Evolutionary conservation across 345 rosid species (phyloP).

Genomic region (Pistacia atlantica): DNA sequence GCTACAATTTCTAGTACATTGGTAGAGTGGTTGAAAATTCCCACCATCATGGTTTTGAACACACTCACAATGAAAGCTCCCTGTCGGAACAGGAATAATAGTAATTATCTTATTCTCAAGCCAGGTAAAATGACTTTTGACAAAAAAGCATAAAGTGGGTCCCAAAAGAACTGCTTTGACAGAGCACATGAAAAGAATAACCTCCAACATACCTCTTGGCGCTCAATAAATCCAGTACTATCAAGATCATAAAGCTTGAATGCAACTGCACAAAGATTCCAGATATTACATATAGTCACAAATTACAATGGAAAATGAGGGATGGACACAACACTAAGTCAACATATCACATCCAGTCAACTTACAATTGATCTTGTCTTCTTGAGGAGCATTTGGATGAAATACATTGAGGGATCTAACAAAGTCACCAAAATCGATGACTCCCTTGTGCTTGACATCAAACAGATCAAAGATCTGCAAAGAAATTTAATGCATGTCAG

Average conservation of each 20-base stretch:
- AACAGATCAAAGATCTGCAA: slow-evolving; percentile 92
- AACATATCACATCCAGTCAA: slow-evolving; percentile 3
- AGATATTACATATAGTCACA: slow-evolving; percentile 10
- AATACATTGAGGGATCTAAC: slow-evolving; percentile 87
- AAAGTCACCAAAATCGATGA: slow-evolving; percentile 94
- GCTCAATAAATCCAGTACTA: slow-evolving; percentile 88
- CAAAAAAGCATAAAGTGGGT: not conserved
- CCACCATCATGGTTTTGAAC: not conserved
- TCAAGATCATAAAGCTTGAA: slow-evolving; percentile 96
- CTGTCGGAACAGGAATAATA: not conserved
- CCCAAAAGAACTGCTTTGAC: slow-evolving; percentile 1
- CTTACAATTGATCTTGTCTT: slow-evolving; percentile 92
- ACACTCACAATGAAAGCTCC: not conserved
- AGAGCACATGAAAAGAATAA: slow-evolving; percentile 6
- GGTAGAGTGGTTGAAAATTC: not conserved
- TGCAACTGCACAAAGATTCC: slow-evolving; percentile 61
- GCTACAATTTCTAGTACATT: not conserved
- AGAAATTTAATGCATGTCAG: slow-evolving; percentile 3
- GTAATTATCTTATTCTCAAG: not conserved
- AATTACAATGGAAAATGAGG: not conserved
- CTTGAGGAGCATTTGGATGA: slow-evolving; percentile 82
- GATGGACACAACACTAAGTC: not conserved
- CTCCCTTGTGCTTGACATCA: slow-evolving; percentile 89
- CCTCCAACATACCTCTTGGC: slow-evolving; percentile 71
- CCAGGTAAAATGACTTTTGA: not conserved